Conservation (phyloP, 73 alveolate genomes). For the Tetrahymena borealis region DNA sequence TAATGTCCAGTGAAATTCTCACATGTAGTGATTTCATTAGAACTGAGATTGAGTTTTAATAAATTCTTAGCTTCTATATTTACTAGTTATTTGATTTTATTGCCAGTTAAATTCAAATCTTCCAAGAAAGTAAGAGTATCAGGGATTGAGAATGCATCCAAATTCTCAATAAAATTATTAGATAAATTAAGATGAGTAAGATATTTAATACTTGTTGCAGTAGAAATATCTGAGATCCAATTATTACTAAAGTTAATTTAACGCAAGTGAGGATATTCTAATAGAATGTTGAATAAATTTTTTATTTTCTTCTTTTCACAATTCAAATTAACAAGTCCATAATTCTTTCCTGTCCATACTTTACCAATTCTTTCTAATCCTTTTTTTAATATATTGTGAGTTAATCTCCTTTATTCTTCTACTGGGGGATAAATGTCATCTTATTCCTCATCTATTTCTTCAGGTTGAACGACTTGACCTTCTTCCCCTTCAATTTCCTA, state of each 20-base stretch:
- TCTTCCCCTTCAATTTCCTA: constrained; percentile 9
- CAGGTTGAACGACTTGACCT: constrained; percentile 32
- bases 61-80: constrained; percentile 17
- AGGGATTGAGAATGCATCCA: constrained; percentile 32
- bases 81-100: constrained; percentile 13
- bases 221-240: constrained; percentile 8
- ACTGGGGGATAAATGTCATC: constrained; percentile 41
- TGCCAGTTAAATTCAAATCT: constrained; percentile 26
- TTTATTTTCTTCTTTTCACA: constrained; percentile 39
- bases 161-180: constrained; percentile 8
- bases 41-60: constrained; percentile 1
- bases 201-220: neutral
- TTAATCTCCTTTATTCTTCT: neutral
- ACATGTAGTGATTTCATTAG: constrained; percentile 9
- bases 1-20: constrained; percentile 27
- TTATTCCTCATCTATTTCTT: constrained; percentile 38
- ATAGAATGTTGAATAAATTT: constrained; percentile 3
- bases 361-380: constrained; percentile 41
- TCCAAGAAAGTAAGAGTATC: constrained; percentile 34
- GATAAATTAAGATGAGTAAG: constrained; percentile 34
- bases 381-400: neutral
- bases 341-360: constrained; percentile 10
- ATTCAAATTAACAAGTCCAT: constrained; percentile 14
- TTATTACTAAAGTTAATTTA: constrained; percentile 34
- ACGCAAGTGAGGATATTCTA: constrained; percentile 5